Conservation (phyloP, 1,284 basidiomycete genomes). For the Neonothopanus nambi region DNA sequence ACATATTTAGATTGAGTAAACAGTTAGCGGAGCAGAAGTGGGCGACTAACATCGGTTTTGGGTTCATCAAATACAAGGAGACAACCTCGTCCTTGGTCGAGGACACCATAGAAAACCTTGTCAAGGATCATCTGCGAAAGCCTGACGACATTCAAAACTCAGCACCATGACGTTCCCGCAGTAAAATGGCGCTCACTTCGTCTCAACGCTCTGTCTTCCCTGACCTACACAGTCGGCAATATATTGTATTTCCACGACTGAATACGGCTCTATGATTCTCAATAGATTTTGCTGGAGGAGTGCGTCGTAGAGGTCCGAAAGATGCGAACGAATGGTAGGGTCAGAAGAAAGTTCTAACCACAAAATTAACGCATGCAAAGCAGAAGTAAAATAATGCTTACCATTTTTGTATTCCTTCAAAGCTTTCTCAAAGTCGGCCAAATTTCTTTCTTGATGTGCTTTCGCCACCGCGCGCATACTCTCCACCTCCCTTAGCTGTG, state of each 20-base stretch:
- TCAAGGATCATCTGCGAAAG: slow-evolving; percentile 98
- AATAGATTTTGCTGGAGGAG: slow-evolving; percentile 94
- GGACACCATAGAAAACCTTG: slow-evolving; percentile 90
- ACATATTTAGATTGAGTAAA: background rate
- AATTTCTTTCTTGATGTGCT: slow-evolving; percentile 89
- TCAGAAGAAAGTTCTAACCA: slow-evolving; percentile 84
- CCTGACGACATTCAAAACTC: slow-evolving; percentile 37
- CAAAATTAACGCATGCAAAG: background rate
- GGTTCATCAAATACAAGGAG: slow-evolving; percentile 87
- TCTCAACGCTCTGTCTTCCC: slow-evolving; percentile 89
- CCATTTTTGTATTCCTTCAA: slow-evolving; percentile 87
- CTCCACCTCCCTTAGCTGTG: slow-evolving; percentile 82
- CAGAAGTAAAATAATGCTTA: slow-evolving; percentile 32
- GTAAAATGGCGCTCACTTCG: slow-evolving; percentile 64
- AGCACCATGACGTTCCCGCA: background rate
- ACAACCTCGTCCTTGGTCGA: slow-evolving; percentile 94
- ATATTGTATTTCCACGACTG: slow-evolving; percentile 87
- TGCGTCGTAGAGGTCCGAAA: slow-evolving; percentile 92
- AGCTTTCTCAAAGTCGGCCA: slow-evolving; percentile 88
- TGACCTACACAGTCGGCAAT: slow-evolving; percentile 91
- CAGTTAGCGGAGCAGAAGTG: background rate
- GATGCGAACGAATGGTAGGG: slow-evolving; percentile 91
- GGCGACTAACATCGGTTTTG: slow-evolving; percentile 73
- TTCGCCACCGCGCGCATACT: slow-evolving; percentile 94
- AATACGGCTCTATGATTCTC: slow-evolving; percentile 94